Evolutionary conservation across 1,284 basidiomycete species (phyloP), one percentile per base, ranked within the genome.

Genomic region (Melanopsichium pennsylvanicum): DNA sequence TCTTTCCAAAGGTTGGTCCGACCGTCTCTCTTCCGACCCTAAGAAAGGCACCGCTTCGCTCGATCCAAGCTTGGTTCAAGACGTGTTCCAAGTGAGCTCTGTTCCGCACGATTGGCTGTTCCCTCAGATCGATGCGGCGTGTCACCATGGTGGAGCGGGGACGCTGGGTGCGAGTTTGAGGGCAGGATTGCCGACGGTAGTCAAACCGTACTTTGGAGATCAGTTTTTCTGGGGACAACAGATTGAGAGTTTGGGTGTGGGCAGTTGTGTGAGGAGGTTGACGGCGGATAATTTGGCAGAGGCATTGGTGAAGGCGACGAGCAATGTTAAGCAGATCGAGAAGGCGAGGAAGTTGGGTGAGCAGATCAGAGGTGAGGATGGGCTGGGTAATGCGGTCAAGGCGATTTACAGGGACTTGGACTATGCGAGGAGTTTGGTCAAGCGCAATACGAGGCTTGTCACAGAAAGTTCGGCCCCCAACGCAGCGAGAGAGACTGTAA

Each of bases 91-190:
- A 2, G 89, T 98, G 57, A 85, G 89, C 22, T 92, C 92, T 3
- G 87, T 97, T 42, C 95, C 95, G 33, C 95, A 98, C 77, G 92
- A 97, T 78, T 97, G 96, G 96, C 83, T 98, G 29, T 98, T 98
- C 85, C 87, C 87, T 55, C 87, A 89, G 45, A 92, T 98, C 63
- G 91, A 97, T 79, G 95, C 93, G 11, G 93, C 92, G 18, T 96
- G 93, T 72, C 95, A 98, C 84, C 95, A 98, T 77, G 88, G 95
- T 57, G 95, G 95, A 44, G 93, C 95, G 5, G 95, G 95, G 16
- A 97, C 95, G 0, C 92, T 92, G 0, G 94, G 94, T 11, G 95
- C 95, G 9, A 93, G 90, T 83, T 83, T 97, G n/a, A 82, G 88
- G 75, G 92, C 92, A 54, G 92, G 93, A 7, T 89, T 94, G 60